Evolutionary conservation across 2,329 filamentous ascomycete species (phyloP).

Genomic region (Zelopaecilomyces penicillatus): DNA sequence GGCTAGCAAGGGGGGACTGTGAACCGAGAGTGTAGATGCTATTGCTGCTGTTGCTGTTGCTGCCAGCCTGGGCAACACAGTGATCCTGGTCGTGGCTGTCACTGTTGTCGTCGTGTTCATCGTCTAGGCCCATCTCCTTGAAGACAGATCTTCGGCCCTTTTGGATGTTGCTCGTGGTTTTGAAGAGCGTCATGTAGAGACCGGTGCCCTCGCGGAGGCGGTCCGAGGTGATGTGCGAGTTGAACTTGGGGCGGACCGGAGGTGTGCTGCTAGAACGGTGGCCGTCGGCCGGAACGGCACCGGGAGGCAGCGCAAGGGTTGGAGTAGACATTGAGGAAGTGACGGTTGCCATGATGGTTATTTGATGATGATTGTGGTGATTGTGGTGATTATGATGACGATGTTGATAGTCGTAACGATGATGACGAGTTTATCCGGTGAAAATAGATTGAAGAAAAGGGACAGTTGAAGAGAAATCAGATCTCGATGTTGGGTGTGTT

Average conservation of each 20-base stretch:
- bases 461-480: too few relatives aligned
- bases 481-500: too few relatives aligned
- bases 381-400: neutral
- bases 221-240: constrained; percentile 42
- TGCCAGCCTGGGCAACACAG: too few relatives aligned
- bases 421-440: too few relatives aligned
- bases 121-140: constrained; percentile 40
- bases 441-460: too few relatives aligned
- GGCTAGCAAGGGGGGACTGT: too few relatives aligned
- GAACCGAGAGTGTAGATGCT: too few relatives aligned
- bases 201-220: constrained; percentile 41
- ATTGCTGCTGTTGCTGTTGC: too few relatives aligned
- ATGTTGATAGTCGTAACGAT: neutral
- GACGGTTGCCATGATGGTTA: neutral
- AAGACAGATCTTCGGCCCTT: constrained; percentile 46
- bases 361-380: neutral
- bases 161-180: constrained; percentile 35
- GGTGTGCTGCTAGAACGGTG: constrained; percentile 5
- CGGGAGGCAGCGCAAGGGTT: constrained; percentile 2
- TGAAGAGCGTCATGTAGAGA: constrained; percentile 28
- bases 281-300: neutral
- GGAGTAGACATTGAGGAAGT: neutral
- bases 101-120: constrained; percentile 18
- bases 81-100: too few relatives aligned
- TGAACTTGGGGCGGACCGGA: constrained; percentile 38